Evolutionary conservation across 208 protist genomes (phyloP).

Genomic region (Leishmania gerbilli): DNA sequence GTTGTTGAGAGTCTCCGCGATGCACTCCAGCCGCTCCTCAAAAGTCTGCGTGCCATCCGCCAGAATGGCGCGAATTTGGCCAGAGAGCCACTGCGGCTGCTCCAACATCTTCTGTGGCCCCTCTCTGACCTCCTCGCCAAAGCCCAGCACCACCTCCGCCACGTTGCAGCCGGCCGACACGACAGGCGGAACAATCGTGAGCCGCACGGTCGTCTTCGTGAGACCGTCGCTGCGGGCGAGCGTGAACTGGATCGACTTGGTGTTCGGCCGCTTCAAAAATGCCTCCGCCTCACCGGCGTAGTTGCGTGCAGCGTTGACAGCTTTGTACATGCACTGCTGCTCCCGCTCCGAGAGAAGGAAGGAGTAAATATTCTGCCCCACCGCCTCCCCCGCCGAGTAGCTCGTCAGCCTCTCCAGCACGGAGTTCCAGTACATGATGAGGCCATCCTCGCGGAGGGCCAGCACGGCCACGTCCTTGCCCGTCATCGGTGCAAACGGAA

Average conservation of each 20-base stretch:
- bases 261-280: conserved; percentile 38
- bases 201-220: conserved; percentile 61
- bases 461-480: conserved; percentile 40
- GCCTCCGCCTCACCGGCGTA: conserved; percentile 71
- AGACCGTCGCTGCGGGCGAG: conserved; percentile 78
- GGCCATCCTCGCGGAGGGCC: conserved; percentile 80
- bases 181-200: conserved; percentile 61
- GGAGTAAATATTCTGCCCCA: conserved; percentile 86
- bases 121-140: conserved; percentile 58
- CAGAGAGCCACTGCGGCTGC: conserved; percentile 67
- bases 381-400: conserved; percentile 65
- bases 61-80: conserved; percentile 62
- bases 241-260: conserved; percentile 44
- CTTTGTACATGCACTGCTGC: conserved; percentile 68
- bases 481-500: conserved; percentile 29
- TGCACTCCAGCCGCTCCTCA: conserved; percentile 61
- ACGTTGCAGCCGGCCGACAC: conserved; percentile 49
- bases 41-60: conserved; percentile 47
- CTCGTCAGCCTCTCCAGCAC: conserved; percentile 59
- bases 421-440: conserved; percentile 79
- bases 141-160: conserved; percentile 71
- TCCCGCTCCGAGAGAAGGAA: conserved; percentile 72
- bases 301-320: conserved; percentile 52
- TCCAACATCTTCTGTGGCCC: conserved; percentile 51
- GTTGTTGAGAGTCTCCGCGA: conserved; percentile 60